Percentiles rank a stretch among this genome's conserved stretches.
phyloP scores from a whole-genome alignment of 2,329 filamentous ascomycete species.

The Blastomyces silverae region DNA sequence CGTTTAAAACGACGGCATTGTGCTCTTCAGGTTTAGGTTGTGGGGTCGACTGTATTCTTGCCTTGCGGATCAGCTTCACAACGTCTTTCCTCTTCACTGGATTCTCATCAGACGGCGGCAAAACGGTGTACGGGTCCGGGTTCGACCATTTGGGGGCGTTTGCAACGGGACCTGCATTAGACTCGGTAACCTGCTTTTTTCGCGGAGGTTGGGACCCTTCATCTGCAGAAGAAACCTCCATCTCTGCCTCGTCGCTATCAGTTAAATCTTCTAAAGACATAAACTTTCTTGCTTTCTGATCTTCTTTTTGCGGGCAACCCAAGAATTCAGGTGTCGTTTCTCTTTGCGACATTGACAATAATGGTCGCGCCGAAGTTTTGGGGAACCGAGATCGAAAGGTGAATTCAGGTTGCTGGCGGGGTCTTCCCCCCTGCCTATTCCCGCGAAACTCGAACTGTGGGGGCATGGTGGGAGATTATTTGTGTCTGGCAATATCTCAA shows the following conservation, averaged over 20 bases:
- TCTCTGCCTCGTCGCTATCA: conserved; percentile 43
- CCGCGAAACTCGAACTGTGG: conserved; percentile 34
- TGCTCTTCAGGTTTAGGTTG: conserved; percentile 47
- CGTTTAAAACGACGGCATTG: conserved; percentile 52
- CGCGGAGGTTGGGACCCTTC: conserved; percentile 34
- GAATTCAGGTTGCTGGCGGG: conserved; percentile 31
- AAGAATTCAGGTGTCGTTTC: conserved; percentile 36
- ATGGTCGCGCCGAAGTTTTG: conserved; percentile 34
- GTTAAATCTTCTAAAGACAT: conserved; percentile 36
- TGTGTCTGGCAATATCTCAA: not conserved
- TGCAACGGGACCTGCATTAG: conserved; percentile 21
- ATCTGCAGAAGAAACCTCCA: conserved; percentile 40
- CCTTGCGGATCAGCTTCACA: conserved; percentile 85
- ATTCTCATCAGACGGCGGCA: conserved; percentile 70
- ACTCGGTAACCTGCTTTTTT: conserved; percentile 34
- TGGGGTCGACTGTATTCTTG: conserved; percentile 56
- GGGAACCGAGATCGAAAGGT: conserved; percentile 37
- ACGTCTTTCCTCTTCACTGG: conserved; percentile 75
- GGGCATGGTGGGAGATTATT: conserved; percentile 19
- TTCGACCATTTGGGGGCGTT: conserved; percentile 80
- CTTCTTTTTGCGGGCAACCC: conserved; percentile 22
- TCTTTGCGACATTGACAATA: conserved; percentile 30
- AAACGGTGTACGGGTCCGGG: conserved; percentile 82
- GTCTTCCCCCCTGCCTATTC: conserved; percentile 24
- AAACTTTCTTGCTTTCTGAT: conserved; percentile 33